Evolutionary conservation across 176 grass and related monocot genomes (phyloP).

Genomic region (Ampelocalamus luodianensis): DNA sequence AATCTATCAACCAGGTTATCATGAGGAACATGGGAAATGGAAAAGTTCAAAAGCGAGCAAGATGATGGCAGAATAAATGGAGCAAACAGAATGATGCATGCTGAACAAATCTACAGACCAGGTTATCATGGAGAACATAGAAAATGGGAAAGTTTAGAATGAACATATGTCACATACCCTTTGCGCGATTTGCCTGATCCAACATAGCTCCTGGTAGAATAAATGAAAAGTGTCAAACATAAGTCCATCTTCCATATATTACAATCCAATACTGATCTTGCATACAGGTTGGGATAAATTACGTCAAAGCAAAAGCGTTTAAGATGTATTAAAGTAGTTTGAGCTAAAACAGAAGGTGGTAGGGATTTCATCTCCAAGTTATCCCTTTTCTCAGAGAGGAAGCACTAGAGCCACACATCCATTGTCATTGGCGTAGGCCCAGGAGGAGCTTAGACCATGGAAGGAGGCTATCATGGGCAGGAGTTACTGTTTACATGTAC

Average conservation of each 20-base stretch:
- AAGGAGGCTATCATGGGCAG: no score
- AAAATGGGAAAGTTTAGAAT: neutral
- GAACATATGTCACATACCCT: constrained; percentile 61
- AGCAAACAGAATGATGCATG: neutral
- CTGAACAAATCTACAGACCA: neutral
- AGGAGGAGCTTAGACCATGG: no score
- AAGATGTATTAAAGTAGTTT: constrained; percentile 27
- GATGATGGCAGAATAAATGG: constrained; percentile 14
- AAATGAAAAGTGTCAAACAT: constrained; percentile 26
- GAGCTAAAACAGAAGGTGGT: constrained; percentile 19
- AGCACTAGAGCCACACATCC: neutral
- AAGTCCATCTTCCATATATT: neutral
- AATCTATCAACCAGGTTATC: neutral
- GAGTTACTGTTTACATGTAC: no score
- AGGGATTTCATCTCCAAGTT: neutral
- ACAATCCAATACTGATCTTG: neutral
- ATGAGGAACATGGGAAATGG: neutral
- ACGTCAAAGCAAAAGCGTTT: constrained; percentile 32
- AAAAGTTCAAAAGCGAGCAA: neutral
- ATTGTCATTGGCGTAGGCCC: no score
- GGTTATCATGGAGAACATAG: neutral
- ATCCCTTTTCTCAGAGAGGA: neutral
- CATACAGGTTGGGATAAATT: constrained; percentile 12
- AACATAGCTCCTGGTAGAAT: constrained; percentile 66
- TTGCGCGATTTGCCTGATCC: constrained; percentile 88